Conservation (phyloP, 345 rosid genomes). For the Triadica sebifera region DNA sequence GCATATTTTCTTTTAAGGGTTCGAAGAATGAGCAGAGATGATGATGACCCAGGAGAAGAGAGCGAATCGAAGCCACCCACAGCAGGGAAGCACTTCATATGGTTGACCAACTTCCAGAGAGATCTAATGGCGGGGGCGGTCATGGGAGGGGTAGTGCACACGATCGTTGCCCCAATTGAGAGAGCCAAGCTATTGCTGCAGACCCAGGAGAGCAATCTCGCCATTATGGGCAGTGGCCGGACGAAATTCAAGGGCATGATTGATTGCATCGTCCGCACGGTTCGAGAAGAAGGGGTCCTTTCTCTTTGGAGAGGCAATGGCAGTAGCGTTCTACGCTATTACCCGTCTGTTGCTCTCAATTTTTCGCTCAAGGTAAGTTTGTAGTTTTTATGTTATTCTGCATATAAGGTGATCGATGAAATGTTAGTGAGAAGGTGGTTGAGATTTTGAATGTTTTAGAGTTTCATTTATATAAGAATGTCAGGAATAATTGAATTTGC, state of each 20-base stretch:
- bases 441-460: too few species aligned
- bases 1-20: background rate
- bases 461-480: too few species aligned
- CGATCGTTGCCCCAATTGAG: slow-evolving; percentile 95
- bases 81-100: slow-evolving; percentile 18
- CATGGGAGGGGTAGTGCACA: slow-evolving; percentile 92
- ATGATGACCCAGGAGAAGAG: slow-evolving; percentile 39
- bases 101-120: slow-evolving; percentile 61
- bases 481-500: too few species aligned
- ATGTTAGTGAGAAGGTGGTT: background rate
- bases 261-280: slow-evolving; percentile 83
- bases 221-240: slow-evolving; percentile 63
- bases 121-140: slow-evolving; percentile 92
- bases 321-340: slow-evolving; percentile 82
- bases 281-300: slow-evolving; percentile 76
- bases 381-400: slow-evolving; percentile 14
- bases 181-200: slow-evolving; percentile 85
- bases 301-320: slow-evolving; percentile 99
- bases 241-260: slow-evolving; percentile 80
- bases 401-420: slow-evolving; percentile 26
- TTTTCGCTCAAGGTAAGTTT: slow-evolving; percentile 78
- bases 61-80: slow-evolving; percentile 8
- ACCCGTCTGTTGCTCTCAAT: slow-evolving; percentile 96
- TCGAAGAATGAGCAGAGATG: slow-evolving; percentile 38
- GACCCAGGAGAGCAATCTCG: slow-evolving; percentile 93